Evolutionary conservation across 345 rosid species (phyloP).

Genomic region (Fremontodendron californicum): DNA sequence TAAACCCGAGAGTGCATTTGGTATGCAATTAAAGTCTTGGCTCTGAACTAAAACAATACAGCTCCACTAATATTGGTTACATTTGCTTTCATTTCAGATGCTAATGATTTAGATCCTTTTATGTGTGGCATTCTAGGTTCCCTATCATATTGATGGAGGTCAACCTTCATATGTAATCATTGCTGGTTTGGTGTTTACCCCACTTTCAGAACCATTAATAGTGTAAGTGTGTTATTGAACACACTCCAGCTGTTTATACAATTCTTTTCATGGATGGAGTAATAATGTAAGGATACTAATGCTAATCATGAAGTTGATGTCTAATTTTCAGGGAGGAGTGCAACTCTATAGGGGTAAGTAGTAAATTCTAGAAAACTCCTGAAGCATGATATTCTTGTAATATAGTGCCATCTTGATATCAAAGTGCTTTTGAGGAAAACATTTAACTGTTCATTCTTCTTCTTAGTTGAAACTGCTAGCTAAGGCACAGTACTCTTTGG

Average conservation of each 20-base stretch:
- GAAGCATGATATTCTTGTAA: neutral
- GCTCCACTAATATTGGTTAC: neutral
- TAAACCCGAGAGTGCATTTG: conserved; percentile 87
- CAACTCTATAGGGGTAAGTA: conserved; percentile 79
- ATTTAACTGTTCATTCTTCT: conserved; percentile 22
- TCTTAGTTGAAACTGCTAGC: conserved; percentile 71
- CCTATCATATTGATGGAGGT: conserved; percentile 80
- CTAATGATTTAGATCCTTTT: conserved; percentile 5
- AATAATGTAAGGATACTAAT: neutral
- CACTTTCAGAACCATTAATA: conserved; percentile 93
- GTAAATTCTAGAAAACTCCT: conserved; percentile 10
- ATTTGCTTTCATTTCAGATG: conserved; percentile 17
- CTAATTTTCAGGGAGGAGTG: conserved; percentile 60
- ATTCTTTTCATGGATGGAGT: neutral
- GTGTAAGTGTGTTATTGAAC: conserved; percentile 47
- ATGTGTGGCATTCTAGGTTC: conserved; percentile 55
- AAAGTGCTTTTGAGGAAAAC: conserved; percentile 36
- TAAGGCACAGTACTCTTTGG: conserved; percentile 85
- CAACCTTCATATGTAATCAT: conserved; percentile 90
- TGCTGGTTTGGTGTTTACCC: conserved; percentile 97
- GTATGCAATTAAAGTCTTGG: conserved; percentile 33
- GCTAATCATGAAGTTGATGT: neutral
- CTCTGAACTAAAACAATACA: neutral
- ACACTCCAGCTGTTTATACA: neutral
- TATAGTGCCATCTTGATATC: conserved; percentile 19